These are phyloP conservation scores for Lentinula sp. DNA, from an alignment of 768 basidiomycete genomes.

Conservation along the genomic window DNA sequence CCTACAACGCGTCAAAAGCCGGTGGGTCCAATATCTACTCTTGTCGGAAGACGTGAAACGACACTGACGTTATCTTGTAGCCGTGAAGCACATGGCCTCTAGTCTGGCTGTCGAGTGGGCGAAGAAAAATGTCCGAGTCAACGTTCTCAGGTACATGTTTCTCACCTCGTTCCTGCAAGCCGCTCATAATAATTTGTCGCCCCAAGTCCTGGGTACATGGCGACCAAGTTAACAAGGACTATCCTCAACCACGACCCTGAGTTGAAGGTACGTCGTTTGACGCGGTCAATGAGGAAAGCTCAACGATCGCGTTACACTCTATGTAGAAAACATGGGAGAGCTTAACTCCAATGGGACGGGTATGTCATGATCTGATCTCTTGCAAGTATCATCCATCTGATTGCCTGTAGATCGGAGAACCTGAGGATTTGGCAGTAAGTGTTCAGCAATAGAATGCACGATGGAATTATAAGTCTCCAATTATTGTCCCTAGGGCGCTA, in stretches of 20 bases:
- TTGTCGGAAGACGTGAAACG: not conserved
- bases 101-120: constrained; percentile 97
- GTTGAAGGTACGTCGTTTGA: constrained; percentile 51
- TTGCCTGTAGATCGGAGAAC: constrained; percentile 70
- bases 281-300: not conserved
- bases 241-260: constrained; percentile 72
- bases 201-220: constrained; percentile 86
- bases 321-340: constrained; percentile 75
- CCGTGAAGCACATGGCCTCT: constrained; percentile 91
- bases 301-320: constrained; percentile 2
- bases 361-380: constrained; percentile 25
- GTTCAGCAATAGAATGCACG: not conserved
- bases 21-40: constrained; percentile 32
- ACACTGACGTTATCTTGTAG: constrained; percentile 25
- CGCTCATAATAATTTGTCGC: not conserved
- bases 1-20: constrained; percentile 95
- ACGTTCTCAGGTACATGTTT: constrained; percentile 59
- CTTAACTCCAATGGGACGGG: constrained; percentile 82
- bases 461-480: not conserved
- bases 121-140: constrained; percentile 80
- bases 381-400: constrained; percentile 1
- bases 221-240: constrained; percentile 82
- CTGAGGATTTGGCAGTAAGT: constrained; percentile 81
- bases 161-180: not conserved
- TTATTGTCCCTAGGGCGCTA: constrained; percentile 53